Conservation (phyloP, 176 grass and related monocot genomes). For the Lolium perenne region DNA sequence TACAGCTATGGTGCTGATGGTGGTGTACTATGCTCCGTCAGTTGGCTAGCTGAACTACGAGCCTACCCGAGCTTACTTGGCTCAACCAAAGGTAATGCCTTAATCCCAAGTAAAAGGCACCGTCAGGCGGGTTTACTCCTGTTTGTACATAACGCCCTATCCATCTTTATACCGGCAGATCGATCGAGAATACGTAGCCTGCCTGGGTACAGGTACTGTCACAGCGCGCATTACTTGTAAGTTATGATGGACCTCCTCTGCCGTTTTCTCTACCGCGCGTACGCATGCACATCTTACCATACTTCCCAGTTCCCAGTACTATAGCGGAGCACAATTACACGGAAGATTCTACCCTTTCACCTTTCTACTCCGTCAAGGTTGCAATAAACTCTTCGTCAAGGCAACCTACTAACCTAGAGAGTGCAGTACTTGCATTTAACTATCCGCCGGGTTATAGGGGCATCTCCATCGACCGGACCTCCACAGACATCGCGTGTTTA, state of each 20-base stretch:
- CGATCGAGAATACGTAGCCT: background rate
- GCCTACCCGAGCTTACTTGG: background rate
- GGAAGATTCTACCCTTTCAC: background rate
- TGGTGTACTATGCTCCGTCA: background rate
- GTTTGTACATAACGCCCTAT: background rate
- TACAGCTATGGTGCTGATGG: background rate
- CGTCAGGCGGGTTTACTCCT: background rate
- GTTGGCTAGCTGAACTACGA: background rate
- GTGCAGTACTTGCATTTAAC: no score
- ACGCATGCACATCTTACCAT: no score
- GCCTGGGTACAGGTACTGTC: slow-evolving; percentile 29
- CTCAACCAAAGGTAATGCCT: background rate
- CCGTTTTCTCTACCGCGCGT: no score
- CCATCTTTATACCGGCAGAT: background rate
- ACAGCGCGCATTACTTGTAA: slow-evolving; percentile 37
- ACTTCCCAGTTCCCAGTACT: no score
- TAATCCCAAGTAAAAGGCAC: background rate
- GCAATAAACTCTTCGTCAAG: no score
- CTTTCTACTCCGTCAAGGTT: no score
- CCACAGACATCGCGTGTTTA: no score
- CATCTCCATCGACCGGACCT: no score
- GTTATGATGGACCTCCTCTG: slow-evolving; percentile 9
- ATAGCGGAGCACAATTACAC: no score
- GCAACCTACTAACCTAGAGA: no score
- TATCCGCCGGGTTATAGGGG: no score